Evolutionary conservation across 371 early-diverging fungal species (phyloP), one percentile per base, ranked within the genome.

Genomic region (Mortierella polycephala): DNA sequence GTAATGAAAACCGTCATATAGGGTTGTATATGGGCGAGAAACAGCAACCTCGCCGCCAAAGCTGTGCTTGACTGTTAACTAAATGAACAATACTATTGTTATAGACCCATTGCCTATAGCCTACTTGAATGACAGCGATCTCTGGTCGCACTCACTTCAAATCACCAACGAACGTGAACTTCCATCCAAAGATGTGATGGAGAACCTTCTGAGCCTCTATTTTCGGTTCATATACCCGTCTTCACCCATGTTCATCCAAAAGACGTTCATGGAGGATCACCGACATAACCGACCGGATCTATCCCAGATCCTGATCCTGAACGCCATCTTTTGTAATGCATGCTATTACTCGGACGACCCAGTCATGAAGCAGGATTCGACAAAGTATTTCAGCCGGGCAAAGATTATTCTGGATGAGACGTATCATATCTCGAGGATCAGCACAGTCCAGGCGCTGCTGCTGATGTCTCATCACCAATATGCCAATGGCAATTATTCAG

Each of bases 321-420:
- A 68, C 46, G 68, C 68, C 47, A 68, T 68, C 39, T 68, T 68
- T 37, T 68, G 68, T 21, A 68, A 68, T 12, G 68, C 68, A 3
- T 68, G 68, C 41, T 61, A 61, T 55, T 68, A 56, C 47, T 68
- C 68, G 45, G 68, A 68, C 23, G 68, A 60, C 40, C 53, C 60
- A 0, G 61, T 16, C 10, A 39, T 61, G 37, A 61, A 60, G 45
- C 62, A 60, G 44, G 61, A 68, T 1, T 60, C 68, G 57, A 61
- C 57, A 30, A 68, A 68, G 20, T 68, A 68, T 23, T 68, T 68
- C 44, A 68, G 47, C 23, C 52, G 68, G 14, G 68, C 68, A 13
- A 68, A 68, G 50, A 60, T 68, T 21, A 68, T 68, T 45, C 42
- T 68, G 47, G 68, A 68, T 18, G 68, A 68, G 57, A 68, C 68